phyloP scores from a whole-genome alignment of 306 rosid genomes.

The Malus asiatica region DNA sequence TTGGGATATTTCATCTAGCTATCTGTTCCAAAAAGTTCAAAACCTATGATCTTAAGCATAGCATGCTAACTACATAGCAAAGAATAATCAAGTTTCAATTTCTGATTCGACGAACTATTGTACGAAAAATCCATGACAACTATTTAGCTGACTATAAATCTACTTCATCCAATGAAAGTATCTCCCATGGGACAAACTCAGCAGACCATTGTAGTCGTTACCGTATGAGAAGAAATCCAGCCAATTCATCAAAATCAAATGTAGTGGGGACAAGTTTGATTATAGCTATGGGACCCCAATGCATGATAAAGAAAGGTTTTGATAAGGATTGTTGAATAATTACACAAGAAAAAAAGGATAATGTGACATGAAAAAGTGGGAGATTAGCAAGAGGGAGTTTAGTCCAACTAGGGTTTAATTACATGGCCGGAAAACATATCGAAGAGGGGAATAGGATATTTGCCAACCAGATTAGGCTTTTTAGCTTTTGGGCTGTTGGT shows the following conservation, averaged over 20 bases:
- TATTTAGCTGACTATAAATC: conserved; percentile 5
- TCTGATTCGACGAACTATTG: not conserved
- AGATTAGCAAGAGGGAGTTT: not conserved
- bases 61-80: not conserved
- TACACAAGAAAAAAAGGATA: conserved; percentile 18
- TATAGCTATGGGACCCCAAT: conserved; percentile 20
- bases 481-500: conserved; percentile 22
- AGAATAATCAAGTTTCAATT: not conserved
- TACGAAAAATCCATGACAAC: not conserved
- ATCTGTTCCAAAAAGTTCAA: not conserved
- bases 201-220: conserved; percentile 12
- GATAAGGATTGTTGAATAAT: conserved; percentile 25
- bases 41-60: not conserved
- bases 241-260: conserved; percentile 23
- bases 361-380: conserved; percentile 6
- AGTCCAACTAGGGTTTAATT: conserved; percentile 29
- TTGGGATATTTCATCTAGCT: not conserved
- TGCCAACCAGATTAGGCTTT: conserved; percentile 26
- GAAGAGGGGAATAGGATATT: conserved; percentile 10
- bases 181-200: not conserved
- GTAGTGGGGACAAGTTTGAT: conserved; percentile 22
- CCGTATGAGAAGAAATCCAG: conserved; percentile 16
- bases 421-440: conserved; percentile 32
- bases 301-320: conserved; percentile 27
- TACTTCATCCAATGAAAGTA: conserved; percentile 5